Evolutionary conservation across 257 asterid genomes (phyloP), one percentile per base, ranked within the genome.

Genomic region (Solanum corneliomulleri): DNA sequence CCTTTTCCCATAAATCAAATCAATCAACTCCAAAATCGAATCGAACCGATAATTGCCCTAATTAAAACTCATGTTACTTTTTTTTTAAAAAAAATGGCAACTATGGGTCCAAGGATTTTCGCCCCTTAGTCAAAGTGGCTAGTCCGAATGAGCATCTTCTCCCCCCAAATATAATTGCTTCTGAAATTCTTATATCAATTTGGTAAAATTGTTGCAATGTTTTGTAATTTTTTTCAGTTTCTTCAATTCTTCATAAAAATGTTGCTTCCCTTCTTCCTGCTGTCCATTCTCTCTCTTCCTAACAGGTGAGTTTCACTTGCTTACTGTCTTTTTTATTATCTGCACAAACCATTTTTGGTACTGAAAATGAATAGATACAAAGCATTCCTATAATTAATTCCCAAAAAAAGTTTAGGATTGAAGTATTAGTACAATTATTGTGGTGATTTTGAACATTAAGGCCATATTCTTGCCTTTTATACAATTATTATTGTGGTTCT

Each of bases 251-350:
- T 87, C 72, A 18, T 66, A 3, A 87, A 52, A 62, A 81, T 90
- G 56, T 37, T 89, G 72, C 11, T 91, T 75, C 69, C 90, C 80
- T 90, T 89, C 93, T 88, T 93, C 83, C 20, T 90, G 68, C 44
- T 90, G 87, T 89, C 83, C 84, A 47, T 83, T n/a, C 45, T 87
- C 80, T 86, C 66, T 74, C 42, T 89, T 74, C 62, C 64, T 86
- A 80, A 66, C 91, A 71, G 92, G 95, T 93, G 52, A 90, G 90
- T 33, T 33, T 33, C 35, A 33, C 35, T 33, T 33, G 35, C 35
- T 33, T 33, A 33, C 5, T 11, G 20, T 74, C 52, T 74, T 74
- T 39, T 70, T 29, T 39, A 21, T 25, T n/a, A 74, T 12, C 41
- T 39, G n/a, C 68, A 23, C 27, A 20, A 20, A 3, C 11, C 7